phyloP scores from a whole-genome alignment of 805 yeast species.

The Clavispora santaluciae region DNA sequence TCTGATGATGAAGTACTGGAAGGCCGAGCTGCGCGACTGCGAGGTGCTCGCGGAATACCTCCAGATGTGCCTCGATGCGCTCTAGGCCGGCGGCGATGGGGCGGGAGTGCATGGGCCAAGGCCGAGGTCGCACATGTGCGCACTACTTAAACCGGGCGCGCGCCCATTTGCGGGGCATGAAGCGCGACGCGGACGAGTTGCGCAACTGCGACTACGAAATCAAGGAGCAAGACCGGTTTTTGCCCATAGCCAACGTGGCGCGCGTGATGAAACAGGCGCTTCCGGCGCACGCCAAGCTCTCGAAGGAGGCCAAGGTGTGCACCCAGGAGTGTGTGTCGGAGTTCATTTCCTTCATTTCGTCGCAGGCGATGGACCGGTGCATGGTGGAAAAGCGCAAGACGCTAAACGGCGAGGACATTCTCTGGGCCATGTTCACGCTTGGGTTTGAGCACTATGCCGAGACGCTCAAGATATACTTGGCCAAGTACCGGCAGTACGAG shows the following conservation, averaged over 20 bases:
- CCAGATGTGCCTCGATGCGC: slow-evolving; percentile 17
- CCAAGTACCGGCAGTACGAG: slow-evolving; percentile 53
- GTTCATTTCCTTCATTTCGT: slow-evolving; percentile 63
- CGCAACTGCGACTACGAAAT: slow-evolving; percentile 37
- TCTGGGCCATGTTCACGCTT: slow-evolving; percentile 57
- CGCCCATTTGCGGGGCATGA: slow-evolving; percentile 1
- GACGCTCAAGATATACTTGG: slow-evolving; percentile 61
- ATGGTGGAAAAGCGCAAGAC: slow-evolving; percentile 63
- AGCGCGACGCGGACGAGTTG: slow-evolving; percentile 4
- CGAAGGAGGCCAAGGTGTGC: slow-evolving; percentile 76
- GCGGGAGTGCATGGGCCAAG: slow-evolving; percentile 1
- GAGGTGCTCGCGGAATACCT: slow-evolving; percentile 23
- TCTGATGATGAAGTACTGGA: slow-evolving; percentile 32
- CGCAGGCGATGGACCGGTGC: slow-evolving; percentile 62
- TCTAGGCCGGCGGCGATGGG: slow-evolving; percentile 1
- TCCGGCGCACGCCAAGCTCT: slow-evolving; percentile 68
- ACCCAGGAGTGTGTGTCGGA: slow-evolving; percentile 70
- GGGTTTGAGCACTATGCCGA: slow-evolving; percentile 71
- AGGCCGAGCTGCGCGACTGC: slow-evolving; percentile 31
- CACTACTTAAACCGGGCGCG: neutral
- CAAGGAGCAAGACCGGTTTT: slow-evolving; percentile 40
- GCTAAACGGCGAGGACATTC: slow-evolving; percentile 64
- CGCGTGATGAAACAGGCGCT: slow-evolving; percentile 72
- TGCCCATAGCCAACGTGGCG: slow-evolving; percentile 50
- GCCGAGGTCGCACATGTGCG: slow-evolving; percentile 14